These are phyloP conservation scores for Raphanus hybrid DNA, from an alignment of 441 rosid genomes.

Conservation along the genomic window DNA sequence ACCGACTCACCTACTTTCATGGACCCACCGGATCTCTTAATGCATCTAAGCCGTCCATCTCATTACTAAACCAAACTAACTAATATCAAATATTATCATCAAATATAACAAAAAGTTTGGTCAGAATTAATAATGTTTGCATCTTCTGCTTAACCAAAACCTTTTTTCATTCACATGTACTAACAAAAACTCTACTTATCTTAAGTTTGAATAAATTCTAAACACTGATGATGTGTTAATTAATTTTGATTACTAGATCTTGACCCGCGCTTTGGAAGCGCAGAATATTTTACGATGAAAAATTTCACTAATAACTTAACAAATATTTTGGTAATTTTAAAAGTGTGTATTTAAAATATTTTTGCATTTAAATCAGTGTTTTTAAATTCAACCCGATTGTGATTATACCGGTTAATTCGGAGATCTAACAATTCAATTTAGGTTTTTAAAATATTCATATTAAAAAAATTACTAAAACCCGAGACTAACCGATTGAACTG, in stretches of 20 bases:
- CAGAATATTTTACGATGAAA: too few relatives aligned
- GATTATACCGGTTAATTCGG: too few relatives aligned
- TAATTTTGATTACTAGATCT: background rate
- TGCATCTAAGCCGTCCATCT: background rate
- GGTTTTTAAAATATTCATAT: too few relatives aligned
- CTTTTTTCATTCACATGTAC: background rate
- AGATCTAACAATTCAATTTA: too few relatives aligned
- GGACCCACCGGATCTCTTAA: constrained; percentile 1
- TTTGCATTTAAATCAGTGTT: too few relatives aligned
- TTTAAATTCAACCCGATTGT: too few relatives aligned
- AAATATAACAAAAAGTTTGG: constrained; percentile 4
- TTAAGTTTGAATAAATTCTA: background rate
- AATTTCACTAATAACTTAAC: too few relatives aligned
- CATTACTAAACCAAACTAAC: background rate
- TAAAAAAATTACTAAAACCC: too few relatives aligned
- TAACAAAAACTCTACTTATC: background rate
- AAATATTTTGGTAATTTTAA: too few relatives aligned
- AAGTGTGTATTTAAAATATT: too few relatives aligned
- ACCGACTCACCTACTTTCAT: background rate
- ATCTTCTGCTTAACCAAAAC: background rate
- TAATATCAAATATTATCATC: background rate
- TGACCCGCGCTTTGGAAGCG: too few relatives aligned
- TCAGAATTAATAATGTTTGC: background rate
- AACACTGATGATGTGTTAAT: background rate
- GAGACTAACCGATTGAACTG: too few relatives aligned